Base-by-base conservation (phyloP, 1,284 basidiomycete species). In the Lentinula novae-zelandiae region DNA sequence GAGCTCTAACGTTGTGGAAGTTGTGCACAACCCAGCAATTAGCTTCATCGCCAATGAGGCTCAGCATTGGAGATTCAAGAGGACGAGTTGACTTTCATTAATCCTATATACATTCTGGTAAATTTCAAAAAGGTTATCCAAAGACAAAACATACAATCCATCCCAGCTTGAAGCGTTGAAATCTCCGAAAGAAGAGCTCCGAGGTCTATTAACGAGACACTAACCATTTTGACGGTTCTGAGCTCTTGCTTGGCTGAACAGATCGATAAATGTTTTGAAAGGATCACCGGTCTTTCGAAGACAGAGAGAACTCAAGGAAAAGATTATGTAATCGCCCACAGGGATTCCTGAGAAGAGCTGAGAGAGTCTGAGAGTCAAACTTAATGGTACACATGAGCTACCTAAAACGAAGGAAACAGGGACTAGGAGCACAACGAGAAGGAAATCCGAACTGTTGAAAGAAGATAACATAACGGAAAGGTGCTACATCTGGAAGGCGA, bases 91-190 rank as follows among this genome's bases (percentile, higher is more conserved):
- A 27, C 27, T 27, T 4, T 4, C 27, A 27, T 27, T 27, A 27
- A 27, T 27, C 3, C 27, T 27, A 27, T 27, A 4, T 27, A 27
- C 27, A 27, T 27, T 27, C 27, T 3, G 48, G 22, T 4, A 20
- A n/a, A 1, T 46, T 36, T 27, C 22, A 51, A 27, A 65, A 61
- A 64, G 67, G 72, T 58, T 74, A 84, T 85, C 82, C 72, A 63
- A 62, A 68, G 0, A 15, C 20, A 65, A 62, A 58, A 78, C 84
- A 68, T 71, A 78, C 84, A 82, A 85, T 86, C 83, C 83, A 85
- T 77, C 82, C 70, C 68, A 70, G 67, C 66, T 57, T 58, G 60
- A 58, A 54, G 62, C 22, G 31, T n/a, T 40, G 42, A 44, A 48
- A 72, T 50, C 53, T 9, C 8, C 27, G 0, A 5, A 15, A 44